A percentile compares a stretch with the other conserved stretches of the same genome.
Evolutionary conservation across 345 rosid genomes (phyloP).

Genomic region (Eucalyptus tenuipes): DNA sequence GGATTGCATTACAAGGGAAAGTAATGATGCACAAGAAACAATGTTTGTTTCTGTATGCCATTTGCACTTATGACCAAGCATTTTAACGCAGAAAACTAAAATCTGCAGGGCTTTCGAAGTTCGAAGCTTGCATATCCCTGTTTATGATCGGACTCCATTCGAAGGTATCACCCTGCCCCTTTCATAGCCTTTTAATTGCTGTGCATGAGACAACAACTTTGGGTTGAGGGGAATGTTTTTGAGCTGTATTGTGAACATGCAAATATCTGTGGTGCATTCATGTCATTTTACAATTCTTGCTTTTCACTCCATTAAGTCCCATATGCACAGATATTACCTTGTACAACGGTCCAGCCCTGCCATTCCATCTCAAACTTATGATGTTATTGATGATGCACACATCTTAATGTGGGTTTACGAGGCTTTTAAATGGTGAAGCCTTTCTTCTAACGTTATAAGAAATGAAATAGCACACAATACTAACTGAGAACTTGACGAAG

Average conservation of each 20-base stretch:
- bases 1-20: not conserved
- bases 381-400: not conserved
- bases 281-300: not conserved
- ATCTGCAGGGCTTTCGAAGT: conserved; percentile 72
- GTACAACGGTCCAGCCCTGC: not conserved
- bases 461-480: not conserved
- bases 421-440: not conserved
- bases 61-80: not conserved
- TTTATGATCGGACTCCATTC: conserved; percentile 60
- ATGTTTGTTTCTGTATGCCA: not conserved
- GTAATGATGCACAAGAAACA: not conserved
- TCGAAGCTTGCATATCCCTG: conserved; percentile 76
- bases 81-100: not conserved
- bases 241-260: not conserved
- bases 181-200: not conserved
- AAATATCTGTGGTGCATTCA: not conserved
- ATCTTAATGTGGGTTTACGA: not conserved
- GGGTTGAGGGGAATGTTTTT: not conserved
- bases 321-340: not conserved
- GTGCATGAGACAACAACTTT: not conserved
- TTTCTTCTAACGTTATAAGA: not conserved
- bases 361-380: not conserved
- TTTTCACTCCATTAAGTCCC: not conserved
- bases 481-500: not conserved
- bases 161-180: conserved; percentile 23